A percentile compares a stretch with the other conserved stretches of the same genome.
These are phyloP conservation scores for Eremothecium sinecaudum DNA, from an alignment of 1,139 yeast genomes.

Conservation along the genomic window DNA sequence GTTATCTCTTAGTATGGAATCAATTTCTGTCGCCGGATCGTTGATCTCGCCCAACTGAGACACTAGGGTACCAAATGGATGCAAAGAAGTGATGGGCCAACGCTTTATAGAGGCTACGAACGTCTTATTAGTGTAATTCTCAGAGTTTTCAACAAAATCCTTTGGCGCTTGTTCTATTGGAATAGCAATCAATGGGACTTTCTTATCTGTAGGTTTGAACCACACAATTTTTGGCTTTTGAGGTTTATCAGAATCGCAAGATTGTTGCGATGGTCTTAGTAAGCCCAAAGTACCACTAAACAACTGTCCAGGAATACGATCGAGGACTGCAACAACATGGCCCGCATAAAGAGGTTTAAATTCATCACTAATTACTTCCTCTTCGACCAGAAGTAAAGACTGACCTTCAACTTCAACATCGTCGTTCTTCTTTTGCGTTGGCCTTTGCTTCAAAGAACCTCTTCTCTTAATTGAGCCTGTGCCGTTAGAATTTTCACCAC, in stretches of 20 bases:
- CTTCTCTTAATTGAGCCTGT: constrained; percentile 52
- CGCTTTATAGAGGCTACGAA: constrained; percentile 94
- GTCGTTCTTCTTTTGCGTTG: constrained; percentile 96
- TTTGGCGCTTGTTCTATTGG: constrained; percentile 97
- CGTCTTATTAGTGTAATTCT: constrained; percentile 65
- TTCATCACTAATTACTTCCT: constrained; percentile 90
- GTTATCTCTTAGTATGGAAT: constrained; percentile 84
- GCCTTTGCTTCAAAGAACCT: constrained; percentile 89
- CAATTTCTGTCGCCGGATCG: constrained; percentile 71
- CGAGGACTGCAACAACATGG: constrained; percentile 95
- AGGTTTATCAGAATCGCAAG: constrained; percentile 39
- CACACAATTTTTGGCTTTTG: constrained; percentile 89
- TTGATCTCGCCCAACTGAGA: constrained; percentile 78
- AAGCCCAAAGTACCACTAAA: constrained; percentile 90
- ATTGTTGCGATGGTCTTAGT: constrained; percentile 92
- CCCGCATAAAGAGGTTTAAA: constrained; percentile 94
- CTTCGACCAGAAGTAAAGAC: constrained; percentile 80
- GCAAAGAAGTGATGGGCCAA: constrained; percentile 98
- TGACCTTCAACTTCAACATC: constrained; percentile 99
- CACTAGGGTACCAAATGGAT: constrained; percentile 91
- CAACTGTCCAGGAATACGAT: constrained; percentile 92
- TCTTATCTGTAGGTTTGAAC: constrained; percentile 97
- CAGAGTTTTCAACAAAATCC: constrained; percentile 90
- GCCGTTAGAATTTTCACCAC: constrained; percentile 20
- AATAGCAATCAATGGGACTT: constrained; percentile 93